phyloP scores from a whole-genome alignment of 805 yeast genomes.

The Starmerella apis region DNA sequence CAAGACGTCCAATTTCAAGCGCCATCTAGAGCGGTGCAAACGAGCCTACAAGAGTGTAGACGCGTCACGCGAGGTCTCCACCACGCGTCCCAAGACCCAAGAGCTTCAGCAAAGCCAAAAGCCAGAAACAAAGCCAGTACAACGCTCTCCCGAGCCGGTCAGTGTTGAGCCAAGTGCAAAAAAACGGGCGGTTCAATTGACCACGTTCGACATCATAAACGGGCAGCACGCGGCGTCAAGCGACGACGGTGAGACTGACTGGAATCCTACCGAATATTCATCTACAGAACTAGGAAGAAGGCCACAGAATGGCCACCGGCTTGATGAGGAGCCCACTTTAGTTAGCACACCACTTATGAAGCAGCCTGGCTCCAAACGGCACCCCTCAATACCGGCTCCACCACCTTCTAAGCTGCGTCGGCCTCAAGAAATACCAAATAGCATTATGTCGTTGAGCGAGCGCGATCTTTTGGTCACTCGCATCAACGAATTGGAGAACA shows the following conservation, averaged over 20 bases:
- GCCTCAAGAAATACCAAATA: not conserved
- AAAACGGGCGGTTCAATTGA: not conserved
- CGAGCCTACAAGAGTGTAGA: not conserved
- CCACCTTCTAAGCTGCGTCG: not conserved
- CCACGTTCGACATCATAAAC: not conserved
- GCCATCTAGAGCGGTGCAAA: conserved; percentile 6
- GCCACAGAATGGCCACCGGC: not conserved
- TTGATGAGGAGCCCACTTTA: not conserved
- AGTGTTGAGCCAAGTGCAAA: not conserved
- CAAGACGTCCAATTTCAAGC: conserved; percentile 9
- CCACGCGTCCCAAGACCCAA: not conserved
- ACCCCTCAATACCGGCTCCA: not conserved
- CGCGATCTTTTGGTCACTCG: not conserved
- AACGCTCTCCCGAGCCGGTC: not conserved
- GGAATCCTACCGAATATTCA: no score
- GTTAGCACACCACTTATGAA: conserved; percentile 1
- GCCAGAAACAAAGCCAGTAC: not conserved
- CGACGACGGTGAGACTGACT: not conserved
- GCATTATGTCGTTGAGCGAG: not conserved
- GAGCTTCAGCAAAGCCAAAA: not conserved
- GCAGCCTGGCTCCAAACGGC: not conserved
- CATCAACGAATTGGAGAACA: conserved; percentile 1
- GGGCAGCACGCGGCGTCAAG: not conserved
- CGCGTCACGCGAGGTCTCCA: not conserved
- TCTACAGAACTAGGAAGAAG: no score